Conservation (phyloP, 371 early-diverging fungal species). For the Rhizopus delemar region DNA sequence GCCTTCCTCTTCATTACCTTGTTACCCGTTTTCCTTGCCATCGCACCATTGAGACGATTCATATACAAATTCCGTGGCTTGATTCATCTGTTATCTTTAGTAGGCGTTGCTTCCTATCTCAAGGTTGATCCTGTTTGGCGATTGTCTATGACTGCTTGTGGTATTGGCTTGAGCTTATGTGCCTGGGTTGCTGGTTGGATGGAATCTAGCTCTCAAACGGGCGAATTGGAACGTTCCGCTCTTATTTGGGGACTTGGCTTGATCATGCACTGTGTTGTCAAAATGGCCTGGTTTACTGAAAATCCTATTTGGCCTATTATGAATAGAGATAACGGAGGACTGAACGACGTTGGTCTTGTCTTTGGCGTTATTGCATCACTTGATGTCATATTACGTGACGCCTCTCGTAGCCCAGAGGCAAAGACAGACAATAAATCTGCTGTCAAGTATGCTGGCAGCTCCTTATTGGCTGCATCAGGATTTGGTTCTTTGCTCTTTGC, state of each 20-base stretch:
- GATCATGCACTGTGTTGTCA: slow-evolving; percentile 66
- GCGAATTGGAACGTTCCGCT: slow-evolving; percentile 62
- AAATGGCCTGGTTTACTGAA: slow-evolving; percentile 76
- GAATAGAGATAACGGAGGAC: slow-evolving; percentile 71
- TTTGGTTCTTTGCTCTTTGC: slow-evolving; percentile 71
- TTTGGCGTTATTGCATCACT: slow-evolving; percentile 62
- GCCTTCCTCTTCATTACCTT: slow-evolving; percentile 68
- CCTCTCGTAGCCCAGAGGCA: slow-evolving; percentile 3
- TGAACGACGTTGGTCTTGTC: slow-evolving; percentile 64
- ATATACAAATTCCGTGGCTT: slow-evolving; percentile 59
- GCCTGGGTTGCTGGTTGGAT: slow-evolving; percentile 64
- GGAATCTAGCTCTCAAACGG: slow-evolving; percentile 52
- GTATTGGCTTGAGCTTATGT: slow-evolving; percentile 58
- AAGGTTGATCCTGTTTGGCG: slow-evolving; percentile 61
- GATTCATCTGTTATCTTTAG: slow-evolving; percentile 61
- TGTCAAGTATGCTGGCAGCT: slow-evolving; percentile 29
- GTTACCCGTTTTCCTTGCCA: slow-evolving; percentile 65
- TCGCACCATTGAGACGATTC: slow-evolving; percentile 57
- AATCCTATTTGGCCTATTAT: slow-evolving; percentile 84
- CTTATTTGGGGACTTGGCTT: slow-evolving; percentile 71
- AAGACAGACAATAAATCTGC: not conserved
- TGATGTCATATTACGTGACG: slow-evolving; percentile 56
- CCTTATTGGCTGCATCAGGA: slow-evolving; percentile 59
- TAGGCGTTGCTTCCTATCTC: slow-evolving; percentile 65
- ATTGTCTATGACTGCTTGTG: slow-evolving; percentile 61